Evolutionary conservation across 202 grass and related monocot genomes (phyloP), one percentile per base, ranked within the genome.

Genomic region (Panicum hallii): DNA sequence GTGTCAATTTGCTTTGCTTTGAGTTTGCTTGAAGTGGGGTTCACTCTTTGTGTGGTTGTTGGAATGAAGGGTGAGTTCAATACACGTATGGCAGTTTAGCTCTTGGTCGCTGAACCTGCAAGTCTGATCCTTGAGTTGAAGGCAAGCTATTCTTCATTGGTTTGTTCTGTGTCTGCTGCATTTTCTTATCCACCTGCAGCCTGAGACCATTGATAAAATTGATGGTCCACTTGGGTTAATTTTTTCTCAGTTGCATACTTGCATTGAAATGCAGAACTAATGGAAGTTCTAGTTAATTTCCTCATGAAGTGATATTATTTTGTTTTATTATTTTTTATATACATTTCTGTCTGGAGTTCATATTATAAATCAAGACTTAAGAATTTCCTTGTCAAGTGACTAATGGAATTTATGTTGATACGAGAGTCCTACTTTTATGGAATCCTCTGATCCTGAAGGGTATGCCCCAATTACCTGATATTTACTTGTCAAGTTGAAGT

Each of bases 11-110:
- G 45, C 54, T 90, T 84, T 84, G 60, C 79, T 57, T 90, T 2
- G 42, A 83, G 52, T 4, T 87, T 47, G 19, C 61, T 90, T 90
- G 53, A 84, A 63, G 67, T 87, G n/a, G 20, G 67, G 45, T 70
- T 75, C 75, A 80, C 80, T 74, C 63, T 77, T 77, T 67, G 13
- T 48, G 52, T 77, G 49, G 81, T 80, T 76, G 34, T 87, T 81
- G 50, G 47, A 56, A 49, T 2, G n/a, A 56, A 56, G 64, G 36
- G 26, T 11, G 6, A 67, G n/a, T 87, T 83, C 26, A 43, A 79
- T 58, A 56, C 58, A 45, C 67, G 61, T 60, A 53, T 45, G 48
- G 16, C 11, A 53, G n/a, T 75, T 38, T 43, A 67, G 30, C 61
- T 75, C 63, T 43, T 85, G 71, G 70, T 48, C 56, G 52, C 34